Evolutionary conservation across 208 protist species (phyloP).

Genomic region (Crithidia fasciculata): DNA sequence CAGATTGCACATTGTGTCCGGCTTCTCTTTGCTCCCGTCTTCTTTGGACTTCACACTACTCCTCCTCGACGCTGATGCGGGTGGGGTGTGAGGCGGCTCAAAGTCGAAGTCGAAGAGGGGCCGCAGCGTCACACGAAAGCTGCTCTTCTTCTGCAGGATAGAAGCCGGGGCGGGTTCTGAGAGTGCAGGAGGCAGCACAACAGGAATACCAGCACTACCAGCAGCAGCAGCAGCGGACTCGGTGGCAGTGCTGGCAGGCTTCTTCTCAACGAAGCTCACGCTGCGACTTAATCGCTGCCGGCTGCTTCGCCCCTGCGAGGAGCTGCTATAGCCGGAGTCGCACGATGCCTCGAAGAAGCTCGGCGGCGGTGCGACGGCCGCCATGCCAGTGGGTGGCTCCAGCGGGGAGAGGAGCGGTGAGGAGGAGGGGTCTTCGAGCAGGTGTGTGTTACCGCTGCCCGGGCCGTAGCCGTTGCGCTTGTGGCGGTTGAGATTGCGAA

Average conservation of each 20-base stretch:
- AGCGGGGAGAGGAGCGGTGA: too few relatives aligned
- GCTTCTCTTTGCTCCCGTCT: not conserved
- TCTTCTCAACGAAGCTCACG: slow-evolving; percentile 9
- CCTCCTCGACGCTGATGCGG: not conserved
- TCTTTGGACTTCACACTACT: not conserved
- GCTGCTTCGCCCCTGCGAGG: not conserved
- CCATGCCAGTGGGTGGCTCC: not conserved
- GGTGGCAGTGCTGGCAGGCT: not conserved
- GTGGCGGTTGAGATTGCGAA: slow-evolving; percentile 11
- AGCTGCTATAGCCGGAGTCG: slow-evolving; percentile 4
- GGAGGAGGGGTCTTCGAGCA: not conserved
- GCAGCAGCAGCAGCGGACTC: not conserved
- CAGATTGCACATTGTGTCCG: too few relatives aligned
- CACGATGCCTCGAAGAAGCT: not conserved
- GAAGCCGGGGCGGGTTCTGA: not conserved
- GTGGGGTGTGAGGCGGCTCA: slow-evolving; percentile 19
- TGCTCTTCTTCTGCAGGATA: slow-evolving; percentile 29
- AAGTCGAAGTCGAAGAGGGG: slow-evolving; percentile 29
- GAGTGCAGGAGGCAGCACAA: not conserved
- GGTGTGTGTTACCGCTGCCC: slow-evolving; percentile 12
- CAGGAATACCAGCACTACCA: not conserved
- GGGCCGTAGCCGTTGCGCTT: slow-evolving; percentile 20
- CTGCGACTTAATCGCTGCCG: slow-evolving; percentile 1
- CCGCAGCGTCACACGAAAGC: slow-evolving; percentile 6
- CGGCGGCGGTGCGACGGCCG: not conserved